Evolutionary conservation across 345 rosid genomes (phyloP).

Genomic region (Reutealis trisperma): DNA sequence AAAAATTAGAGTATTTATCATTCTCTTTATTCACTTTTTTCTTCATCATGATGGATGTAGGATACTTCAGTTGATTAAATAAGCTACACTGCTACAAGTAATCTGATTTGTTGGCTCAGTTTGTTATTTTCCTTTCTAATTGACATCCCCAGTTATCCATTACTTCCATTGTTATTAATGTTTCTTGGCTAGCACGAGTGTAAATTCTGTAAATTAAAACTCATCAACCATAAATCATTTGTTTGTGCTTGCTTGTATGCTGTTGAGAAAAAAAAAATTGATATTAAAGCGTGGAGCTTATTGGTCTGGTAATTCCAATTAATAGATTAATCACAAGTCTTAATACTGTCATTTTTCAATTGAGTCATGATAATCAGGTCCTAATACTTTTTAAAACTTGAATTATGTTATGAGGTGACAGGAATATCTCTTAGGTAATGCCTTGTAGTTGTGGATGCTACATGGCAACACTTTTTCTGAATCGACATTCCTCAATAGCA

Average conservation of each 20-base stretch:
- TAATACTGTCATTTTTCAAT: background rate
- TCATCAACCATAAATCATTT: background rate
- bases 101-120: background rate
- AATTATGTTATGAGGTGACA: background rate
- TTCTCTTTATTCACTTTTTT: background rate
- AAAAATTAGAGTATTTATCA: slow-evolving; percentile 21
- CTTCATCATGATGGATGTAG: background rate
- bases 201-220: background rate
- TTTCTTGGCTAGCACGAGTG: background rate
- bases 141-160: background rate
- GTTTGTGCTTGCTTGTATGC: background rate
- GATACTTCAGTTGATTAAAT: background rate
- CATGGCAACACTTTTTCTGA: background rate
- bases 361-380: background rate
- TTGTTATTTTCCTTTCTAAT: background rate
- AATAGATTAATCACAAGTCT: background rate
- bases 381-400: background rate
- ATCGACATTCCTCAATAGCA: background rate
- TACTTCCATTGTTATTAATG: background rate
- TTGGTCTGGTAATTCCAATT: background rate
- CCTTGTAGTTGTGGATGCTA: background rate
- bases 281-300: background rate
- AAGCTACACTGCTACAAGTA: background rate
- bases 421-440: background rate
- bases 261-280: background rate